A percentile compares a stretch with the other conserved stretches of the same genome.
These are phyloP conservation scores for Picocystis sp. DNA, from an alignment of 163 green algal genomes.

Conservation along the genomic window DNA sequence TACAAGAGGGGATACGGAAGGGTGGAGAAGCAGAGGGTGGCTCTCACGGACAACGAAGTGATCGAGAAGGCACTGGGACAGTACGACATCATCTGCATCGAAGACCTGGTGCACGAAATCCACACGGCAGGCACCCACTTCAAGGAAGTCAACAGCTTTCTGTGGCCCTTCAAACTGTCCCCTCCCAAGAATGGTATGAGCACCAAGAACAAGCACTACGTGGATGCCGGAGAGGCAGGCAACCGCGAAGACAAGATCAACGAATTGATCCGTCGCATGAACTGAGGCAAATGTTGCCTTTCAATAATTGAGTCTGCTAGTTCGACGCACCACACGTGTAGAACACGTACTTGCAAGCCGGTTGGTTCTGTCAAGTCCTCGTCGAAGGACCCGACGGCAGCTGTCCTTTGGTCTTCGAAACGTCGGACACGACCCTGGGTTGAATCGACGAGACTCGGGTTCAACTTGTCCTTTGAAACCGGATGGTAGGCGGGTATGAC, in stretches of 20 bases:
- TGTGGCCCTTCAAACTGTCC: slow-evolving; percentile 95
- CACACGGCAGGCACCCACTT: slow-evolving; percentile 83
- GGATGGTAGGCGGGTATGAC: too few relatives aligned
- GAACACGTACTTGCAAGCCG: too few relatives aligned
- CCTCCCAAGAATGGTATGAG: slow-evolving; percentile 54
- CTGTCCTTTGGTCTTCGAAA: too few relatives aligned
- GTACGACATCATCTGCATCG: slow-evolving; percentile 92
- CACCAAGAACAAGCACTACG: slow-evolving; percentile 94
- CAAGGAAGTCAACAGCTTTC: slow-evolving; percentile 95
- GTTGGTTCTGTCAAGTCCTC: too few relatives aligned
- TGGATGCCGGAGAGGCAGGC: slow-evolving; percentile 92
- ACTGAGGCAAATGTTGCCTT: slow-evolving; percentile 31
- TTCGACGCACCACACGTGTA: too few relatives aligned
- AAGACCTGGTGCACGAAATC: slow-evolving; percentile 99
- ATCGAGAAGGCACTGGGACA: slow-evolving; percentile 74
- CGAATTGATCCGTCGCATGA: slow-evolving; percentile 82
- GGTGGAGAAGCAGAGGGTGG: slow-evolving; percentile 60
- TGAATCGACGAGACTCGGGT: too few relatives aligned
- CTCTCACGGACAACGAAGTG: slow-evolving; percentile 91
- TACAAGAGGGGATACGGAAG: slow-evolving; percentile 99
- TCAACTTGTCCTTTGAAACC: too few relatives aligned
- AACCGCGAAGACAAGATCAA: slow-evolving; percentile 97
- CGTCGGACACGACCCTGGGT: too few relatives aligned
- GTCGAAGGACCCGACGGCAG: too few relatives aligned
- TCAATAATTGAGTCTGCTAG: too few relatives aligned